Base-by-base conservation (phyloP, 441 rosid genomes). In the Sinapis alba region DNA sequence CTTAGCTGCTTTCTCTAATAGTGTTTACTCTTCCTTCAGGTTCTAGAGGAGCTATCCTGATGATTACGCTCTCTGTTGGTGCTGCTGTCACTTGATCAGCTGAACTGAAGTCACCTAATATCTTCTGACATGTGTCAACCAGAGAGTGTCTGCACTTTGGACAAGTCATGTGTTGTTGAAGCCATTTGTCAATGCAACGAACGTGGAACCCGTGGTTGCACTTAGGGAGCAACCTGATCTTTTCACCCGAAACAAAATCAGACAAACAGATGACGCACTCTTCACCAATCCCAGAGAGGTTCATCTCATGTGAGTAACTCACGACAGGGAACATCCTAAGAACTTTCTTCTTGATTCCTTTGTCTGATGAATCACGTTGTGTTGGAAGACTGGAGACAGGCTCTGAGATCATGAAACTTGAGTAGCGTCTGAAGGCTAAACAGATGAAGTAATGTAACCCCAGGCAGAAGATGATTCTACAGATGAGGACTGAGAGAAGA, bases 181-280 rank as follows among this genome's bases (percentile, higher is more conserved):
- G 81, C 88, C 92, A 88, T 79, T 75, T 81, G 78, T 86, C 88
- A 19, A 88, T 83, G 62, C 92, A 88, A 12, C 66, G 62, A 70
- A 79, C 79, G 11, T 86, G 89, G 69, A 84, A 88, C 3, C 88
- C 85, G 21, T 88, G 92, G 85, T 84, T 81, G 79, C 89, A 88
- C 73, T 79, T 83, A 0, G 92, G 92, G 3, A 88, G 85, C n/a
- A 86, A 67, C 27, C 84, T 81, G 19, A 88, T 77, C 36, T 65
- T 72, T 62, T 86, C 88, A 7, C 87, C 86, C 0, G 75, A 15
- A 10, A 38, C 73, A 63, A 74, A 84, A 41, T 88, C 86, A 0
- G 88, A 83, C 4, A 86, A 65, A 62, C 92, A 86, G 38, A 86
- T 88, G 50, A 67, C 75, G 41, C 92, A 86, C 69, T 83, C 88